Evolutionary conservation across 306 rosid genomes (phyloP).

Genomic region (Citrullus colocynthis): DNA sequence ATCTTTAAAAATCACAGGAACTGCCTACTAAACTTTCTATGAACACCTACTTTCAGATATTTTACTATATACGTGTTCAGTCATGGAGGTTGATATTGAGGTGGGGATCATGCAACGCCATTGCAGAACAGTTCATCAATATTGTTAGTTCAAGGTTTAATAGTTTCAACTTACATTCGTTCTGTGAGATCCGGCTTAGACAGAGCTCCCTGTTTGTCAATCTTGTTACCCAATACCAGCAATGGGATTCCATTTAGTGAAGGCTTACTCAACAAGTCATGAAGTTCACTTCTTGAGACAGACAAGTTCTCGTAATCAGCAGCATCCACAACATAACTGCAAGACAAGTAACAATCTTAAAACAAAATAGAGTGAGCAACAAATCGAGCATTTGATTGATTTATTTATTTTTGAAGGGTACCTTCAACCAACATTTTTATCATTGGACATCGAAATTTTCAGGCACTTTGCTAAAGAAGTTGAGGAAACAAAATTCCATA

Average conservation of each 20-base stretch:
- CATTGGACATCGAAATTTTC: not conserved
- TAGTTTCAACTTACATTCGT: conserved; percentile 37
- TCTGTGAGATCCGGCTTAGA: conserved; percentile 38
- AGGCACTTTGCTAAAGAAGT: not conserved
- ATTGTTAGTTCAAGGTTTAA: not conserved
- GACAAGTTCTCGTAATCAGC: conserved; percentile 43
- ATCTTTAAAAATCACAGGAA: not conserved
- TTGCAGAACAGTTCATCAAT: not conserved
- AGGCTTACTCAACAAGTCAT: conserved; percentile 48
- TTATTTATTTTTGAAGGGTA: not conserved
- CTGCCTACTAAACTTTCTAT: not conserved
- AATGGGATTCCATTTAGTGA: conserved; percentile 47
- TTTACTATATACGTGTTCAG: not conserved
- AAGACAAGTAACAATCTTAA: not conserved
- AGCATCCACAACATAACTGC: conserved; percentile 59
- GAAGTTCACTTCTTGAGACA: conserved; percentile 47
- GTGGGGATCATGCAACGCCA: not conserved
- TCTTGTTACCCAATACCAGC: conserved; percentile 52
- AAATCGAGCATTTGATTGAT: not conserved
- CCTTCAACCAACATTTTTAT: not conserved
- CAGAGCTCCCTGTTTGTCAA: conserved; percentile 45
- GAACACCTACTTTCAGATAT: not conserved
- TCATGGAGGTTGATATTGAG: not conserved
- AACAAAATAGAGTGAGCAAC: not conserved
- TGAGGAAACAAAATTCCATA: not conserved